Evolutionary conservation across 257 asterid species (phyloP).

Genomic region (Ballota nigra): DNA sequence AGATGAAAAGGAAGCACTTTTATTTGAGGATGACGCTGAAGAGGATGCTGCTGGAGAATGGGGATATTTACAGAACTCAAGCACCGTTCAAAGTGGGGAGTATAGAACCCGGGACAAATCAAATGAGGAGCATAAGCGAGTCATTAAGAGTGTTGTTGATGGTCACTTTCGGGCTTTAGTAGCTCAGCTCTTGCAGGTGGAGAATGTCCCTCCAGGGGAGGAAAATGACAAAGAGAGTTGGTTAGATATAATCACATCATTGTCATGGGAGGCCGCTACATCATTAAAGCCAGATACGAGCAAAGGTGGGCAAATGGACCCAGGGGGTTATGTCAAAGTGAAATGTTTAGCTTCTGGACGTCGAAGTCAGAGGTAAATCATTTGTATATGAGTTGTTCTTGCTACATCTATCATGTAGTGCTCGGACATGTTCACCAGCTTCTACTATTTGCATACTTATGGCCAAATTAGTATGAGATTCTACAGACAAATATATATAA

Average conservation of each 20-base stretch:
- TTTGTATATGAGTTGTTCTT: constrained; percentile 25
- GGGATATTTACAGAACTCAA: constrained; percentile 60
- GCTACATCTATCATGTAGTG: background rate
- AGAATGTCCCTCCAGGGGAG: constrained; percentile 63
- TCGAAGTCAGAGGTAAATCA: constrained; percentile 77
- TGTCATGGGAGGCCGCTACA: constrained; percentile 95
- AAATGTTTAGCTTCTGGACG: constrained; percentile 91
- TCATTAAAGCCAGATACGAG: constrained; percentile 87
- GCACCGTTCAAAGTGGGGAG: constrained; percentile 71
- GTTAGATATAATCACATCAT: constrained; percentile 80
- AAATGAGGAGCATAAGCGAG: constrained; percentile 78
- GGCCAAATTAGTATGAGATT: background rate
- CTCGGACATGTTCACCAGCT: background rate
- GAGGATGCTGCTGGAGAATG: constrained; percentile 81
- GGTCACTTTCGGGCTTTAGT: constrained; percentile 93
- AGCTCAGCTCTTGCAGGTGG: constrained; percentile 88
- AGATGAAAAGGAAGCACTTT: constrained; percentile 68
- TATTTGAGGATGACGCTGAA: constrained; percentile 71
- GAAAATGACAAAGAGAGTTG: constrained; percentile 80
- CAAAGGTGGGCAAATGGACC: constrained; percentile 93
- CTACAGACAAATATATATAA: background rate
- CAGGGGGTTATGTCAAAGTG: constrained; percentile 89
- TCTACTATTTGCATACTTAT: background rate
- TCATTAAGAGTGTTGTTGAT: constrained; percentile 72
- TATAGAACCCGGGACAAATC: constrained; percentile 66